phyloP scores from a whole-genome alignment of 306 rosid genomes.

The Parietaria judaica region DNA sequence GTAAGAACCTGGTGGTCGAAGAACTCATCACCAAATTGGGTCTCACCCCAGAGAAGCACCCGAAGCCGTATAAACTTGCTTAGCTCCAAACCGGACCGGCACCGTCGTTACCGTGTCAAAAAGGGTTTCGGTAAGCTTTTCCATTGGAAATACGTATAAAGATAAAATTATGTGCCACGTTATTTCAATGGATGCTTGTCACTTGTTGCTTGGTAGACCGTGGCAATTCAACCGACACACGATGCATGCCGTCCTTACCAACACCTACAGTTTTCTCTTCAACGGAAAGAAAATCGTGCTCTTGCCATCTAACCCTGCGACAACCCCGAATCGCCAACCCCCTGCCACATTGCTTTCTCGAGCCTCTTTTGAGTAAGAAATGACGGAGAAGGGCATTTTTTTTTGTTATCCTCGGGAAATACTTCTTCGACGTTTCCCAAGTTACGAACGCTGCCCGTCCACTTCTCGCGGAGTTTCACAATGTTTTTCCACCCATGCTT shows the following conservation, averaged over 20 bases:
- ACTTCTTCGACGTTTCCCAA: neutral
- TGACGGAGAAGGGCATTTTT: neutral
- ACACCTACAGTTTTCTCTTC: neutral
- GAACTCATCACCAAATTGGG: neutral
- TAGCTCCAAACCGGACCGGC: neutral
- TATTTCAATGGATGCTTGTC: neutral
- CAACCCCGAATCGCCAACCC: neutral
- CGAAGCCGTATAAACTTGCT: neutral
- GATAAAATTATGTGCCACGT: neutral
- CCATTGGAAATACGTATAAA: neutral
- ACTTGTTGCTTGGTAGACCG: neutral
- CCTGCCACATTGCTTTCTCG: neutral
- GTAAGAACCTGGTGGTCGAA: neutral
- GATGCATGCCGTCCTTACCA: neutral
- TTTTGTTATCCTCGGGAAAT: neutral
- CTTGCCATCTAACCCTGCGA: neutral
- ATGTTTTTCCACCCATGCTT: neutral
- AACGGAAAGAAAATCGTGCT: neutral
- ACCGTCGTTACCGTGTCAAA: neutral
- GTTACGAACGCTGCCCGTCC: neutral
- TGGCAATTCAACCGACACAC: neutral
- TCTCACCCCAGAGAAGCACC: neutral
- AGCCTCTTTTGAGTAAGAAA: neutral
- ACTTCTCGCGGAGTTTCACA: neutral
- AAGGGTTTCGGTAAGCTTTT: neutral